Conservation (phyloP, 306 rosid genomes). For the Clitoria ternatea region DNA sequence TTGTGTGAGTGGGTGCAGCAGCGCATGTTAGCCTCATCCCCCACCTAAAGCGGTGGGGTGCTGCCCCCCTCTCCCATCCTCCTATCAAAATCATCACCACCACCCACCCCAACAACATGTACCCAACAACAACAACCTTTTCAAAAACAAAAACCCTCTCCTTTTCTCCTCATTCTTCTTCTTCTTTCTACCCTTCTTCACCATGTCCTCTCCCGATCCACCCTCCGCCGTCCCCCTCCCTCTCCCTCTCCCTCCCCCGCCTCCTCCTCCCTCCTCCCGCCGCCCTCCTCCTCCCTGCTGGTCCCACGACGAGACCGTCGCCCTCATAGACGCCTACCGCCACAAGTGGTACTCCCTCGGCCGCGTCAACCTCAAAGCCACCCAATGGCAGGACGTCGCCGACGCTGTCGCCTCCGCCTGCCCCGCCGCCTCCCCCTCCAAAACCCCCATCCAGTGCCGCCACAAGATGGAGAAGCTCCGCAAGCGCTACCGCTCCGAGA, state of each 20-base stretch:
- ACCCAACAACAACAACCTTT: no score
- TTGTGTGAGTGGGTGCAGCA: no score
- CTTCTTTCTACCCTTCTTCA: constrained; percentile 40
- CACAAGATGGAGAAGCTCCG: constrained; percentile 99
- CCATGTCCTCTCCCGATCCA: constrained; percentile 27
- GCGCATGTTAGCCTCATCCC: no score
- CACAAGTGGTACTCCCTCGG: constrained; percentile 98
- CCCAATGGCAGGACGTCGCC: constrained; percentile 98
- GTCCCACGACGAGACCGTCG: constrained; percentile 93
- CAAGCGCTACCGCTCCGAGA: constrained; percentile 93
- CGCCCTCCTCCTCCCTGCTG: constrained; percentile 97
- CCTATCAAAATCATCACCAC: no score
- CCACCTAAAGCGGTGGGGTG: no score
- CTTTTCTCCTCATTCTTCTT: background rate
- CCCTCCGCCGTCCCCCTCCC: constrained; percentile 41
- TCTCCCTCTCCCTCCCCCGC: constrained; percentile 37
- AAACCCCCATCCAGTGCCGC: constrained; percentile 98
- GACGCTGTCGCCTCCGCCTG: constrained; percentile 63
- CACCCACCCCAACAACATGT: no score
- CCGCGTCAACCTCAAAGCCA: constrained; percentile 88
- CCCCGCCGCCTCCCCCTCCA: constrained; percentile 74
- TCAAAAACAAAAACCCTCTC: no score
- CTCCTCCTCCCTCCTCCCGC: constrained; percentile 44
- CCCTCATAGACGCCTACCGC: constrained; percentile 83
- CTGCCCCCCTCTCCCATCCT: no score